These are phyloP conservation scores for Cystobasidiopsis lactophilus DNA, from an alignment of 768 basidiomycete species.

Conservation along the genomic window DNA sequence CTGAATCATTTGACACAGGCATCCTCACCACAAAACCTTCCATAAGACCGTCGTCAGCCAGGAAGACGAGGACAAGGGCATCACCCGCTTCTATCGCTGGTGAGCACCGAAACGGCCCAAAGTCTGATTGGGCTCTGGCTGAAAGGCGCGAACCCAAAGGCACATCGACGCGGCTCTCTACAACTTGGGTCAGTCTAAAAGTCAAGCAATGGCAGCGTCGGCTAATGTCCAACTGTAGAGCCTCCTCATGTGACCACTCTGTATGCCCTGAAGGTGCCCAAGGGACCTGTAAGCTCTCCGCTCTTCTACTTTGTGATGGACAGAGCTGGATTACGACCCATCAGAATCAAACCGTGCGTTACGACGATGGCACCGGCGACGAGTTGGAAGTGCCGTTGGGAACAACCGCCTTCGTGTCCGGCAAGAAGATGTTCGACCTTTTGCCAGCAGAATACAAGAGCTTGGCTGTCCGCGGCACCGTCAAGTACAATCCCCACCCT, in stretches of 20 bases:
- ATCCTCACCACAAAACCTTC: conserved; percentile 66
- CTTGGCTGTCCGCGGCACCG: conserved; percentile 31
- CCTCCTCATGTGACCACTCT: conserved; percentile 62
- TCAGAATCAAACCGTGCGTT: conserved; percentile 30
- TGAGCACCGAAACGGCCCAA: conserved; percentile 1
- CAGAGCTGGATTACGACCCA: too few species aligned
- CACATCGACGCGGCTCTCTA: conserved; percentile 78
- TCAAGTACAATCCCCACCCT: conserved; percentile 39
- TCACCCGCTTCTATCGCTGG: conserved; percentile 77
- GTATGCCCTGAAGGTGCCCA: conserved; percentile 51
- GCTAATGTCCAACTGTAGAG: conserved; percentile 16
- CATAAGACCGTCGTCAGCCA: conserved; percentile 54
- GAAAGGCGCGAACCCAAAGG: conserved; percentile 12
- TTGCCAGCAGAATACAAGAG: conserved; percentile 50
- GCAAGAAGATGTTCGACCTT: conserved; percentile 63
- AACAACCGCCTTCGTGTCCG: conserved; percentile 53
- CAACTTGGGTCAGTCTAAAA: conserved; percentile 29
- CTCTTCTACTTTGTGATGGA: too few species aligned
- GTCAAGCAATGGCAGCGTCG: neutral
- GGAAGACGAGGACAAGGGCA: conserved; percentile 53
- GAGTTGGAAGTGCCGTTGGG: conserved; percentile 61
- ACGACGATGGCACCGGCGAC: conserved; percentile 55
- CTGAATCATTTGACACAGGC: too few species aligned
- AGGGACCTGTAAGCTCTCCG: too few species aligned
- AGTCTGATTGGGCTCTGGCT: neutral